Evolutionary conservation across 305 asterid species (phyloP), one percentile per base, ranked within the genome.

Genomic region (Caryopteris hybrid): DNA sequence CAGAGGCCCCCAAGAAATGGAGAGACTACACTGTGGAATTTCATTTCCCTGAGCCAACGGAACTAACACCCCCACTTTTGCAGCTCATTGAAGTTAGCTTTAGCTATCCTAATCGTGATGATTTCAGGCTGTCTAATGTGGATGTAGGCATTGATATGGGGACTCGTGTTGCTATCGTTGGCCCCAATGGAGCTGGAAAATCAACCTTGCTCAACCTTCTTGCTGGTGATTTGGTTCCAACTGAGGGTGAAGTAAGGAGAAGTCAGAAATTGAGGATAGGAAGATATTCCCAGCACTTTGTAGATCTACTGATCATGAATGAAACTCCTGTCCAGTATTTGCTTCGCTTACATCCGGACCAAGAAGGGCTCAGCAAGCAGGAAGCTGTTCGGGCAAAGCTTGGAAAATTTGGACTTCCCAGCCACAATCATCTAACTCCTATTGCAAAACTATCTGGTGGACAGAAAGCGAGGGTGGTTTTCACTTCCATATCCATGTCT

Each of bases 131-230:
- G 16, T 87, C 87, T 6, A 22, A 85, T 53, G 93, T 90, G 31
- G 95, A 88, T 55, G 95, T 84, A 33, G 96, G 95, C 31, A 87
- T 90, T 39, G 95, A 90, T 70, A 90, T 90, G 95, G 95, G 96
- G 42, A 90, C 95, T 9, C 96, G 95, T 41, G 95, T 90, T 29
- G 95, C 91, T 17, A 90, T 90, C 17, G 87, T 90, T 7, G 93
- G 96, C n/a, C 96, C 96, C 31, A 90, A 90, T 60, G 96, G 96
- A 43, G 96, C 93, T 27, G 96, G 96, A 50, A 89, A 89, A 78
- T 89, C 93, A 3, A 89, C 95, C n/a, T 47, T 89, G 66, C 91
- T 90, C 74, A 90, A 87, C 74, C 93, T 85, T 56, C 88, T 90
- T 38, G 93, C 96, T 1, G 96, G 95, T n/a, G 96, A 89, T 76